These are phyloP conservation scores for Clonostachys rosea DNA, from an alignment of 2,329 filamentous ascomycete genomes.

Conservation along the genomic window DNA sequence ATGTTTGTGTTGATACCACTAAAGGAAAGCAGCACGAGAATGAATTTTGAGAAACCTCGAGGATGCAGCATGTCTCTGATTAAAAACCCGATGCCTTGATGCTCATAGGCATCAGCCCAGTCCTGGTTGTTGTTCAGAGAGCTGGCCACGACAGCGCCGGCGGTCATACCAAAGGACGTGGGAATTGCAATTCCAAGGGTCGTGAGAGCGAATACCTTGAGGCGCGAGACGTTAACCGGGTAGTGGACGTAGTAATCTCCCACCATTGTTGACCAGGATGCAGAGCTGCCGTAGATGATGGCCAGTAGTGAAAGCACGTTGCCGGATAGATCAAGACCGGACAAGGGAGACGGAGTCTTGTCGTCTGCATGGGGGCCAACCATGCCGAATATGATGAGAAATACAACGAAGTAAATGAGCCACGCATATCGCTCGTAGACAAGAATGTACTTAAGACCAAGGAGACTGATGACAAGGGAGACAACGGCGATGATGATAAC, in stretches of 20 bases:
- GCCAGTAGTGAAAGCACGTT: not conserved
- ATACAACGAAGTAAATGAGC: conserved; percentile 68
- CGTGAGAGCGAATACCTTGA: no score
- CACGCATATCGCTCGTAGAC: conserved; percentile 70
- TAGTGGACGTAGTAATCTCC: no score
- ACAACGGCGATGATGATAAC: conserved; percentile 67
- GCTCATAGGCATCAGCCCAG: not conserved
- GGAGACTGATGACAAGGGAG: conserved; percentile 64
- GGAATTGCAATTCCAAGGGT: no score
- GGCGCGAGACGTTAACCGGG: no score
- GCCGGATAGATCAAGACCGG: not conserved
- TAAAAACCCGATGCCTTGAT: conserved; percentile 57
- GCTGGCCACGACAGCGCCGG: no score
- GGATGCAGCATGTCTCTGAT: conserved; percentile 57
- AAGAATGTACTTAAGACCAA: conserved; percentile 74
- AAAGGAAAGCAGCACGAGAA: conserved; percentile 60
- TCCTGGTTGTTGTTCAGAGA: not conserved
- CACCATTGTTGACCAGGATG: no score
- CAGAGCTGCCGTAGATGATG: not conserved
- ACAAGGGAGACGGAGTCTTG: not conserved
- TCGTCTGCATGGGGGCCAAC: not conserved
- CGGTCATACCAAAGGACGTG: no score
- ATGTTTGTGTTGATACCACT: conserved; percentile 68
- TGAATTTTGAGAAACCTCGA: conserved; percentile 69
- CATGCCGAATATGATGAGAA: conserved; percentile 60